Evolutionary conservation across 192 early-diverging fungal genomes (phyloP).

Genomic region (Coemansia umbellata): DNA sequence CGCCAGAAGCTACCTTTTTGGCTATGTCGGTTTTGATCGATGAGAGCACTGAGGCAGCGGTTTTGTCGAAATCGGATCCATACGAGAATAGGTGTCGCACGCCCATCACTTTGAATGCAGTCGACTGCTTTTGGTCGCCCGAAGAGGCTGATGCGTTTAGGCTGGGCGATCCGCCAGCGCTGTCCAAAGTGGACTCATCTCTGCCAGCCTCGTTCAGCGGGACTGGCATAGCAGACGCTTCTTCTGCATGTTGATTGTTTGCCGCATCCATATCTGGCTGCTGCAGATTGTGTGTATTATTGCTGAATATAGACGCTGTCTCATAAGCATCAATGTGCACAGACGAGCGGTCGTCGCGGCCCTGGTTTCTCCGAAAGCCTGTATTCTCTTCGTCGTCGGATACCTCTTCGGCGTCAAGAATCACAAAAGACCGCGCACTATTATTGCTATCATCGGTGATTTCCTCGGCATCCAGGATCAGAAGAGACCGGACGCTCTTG

Average conservation of each 20-base stretch:
- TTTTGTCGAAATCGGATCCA: conserved; percentile 45
- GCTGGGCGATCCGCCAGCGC: conserved; percentile 2
- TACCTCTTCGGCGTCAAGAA: conserved; percentile 11
- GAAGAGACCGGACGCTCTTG: too few species aligned
- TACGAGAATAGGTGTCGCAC: conserved; percentile 46
- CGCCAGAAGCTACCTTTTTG: conserved; percentile 11
- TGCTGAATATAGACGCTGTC: conserved; percentile 15
- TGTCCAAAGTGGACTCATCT: neutral
- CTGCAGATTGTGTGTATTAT: neutral
- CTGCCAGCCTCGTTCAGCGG: neutral
- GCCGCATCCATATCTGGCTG: too few species aligned
- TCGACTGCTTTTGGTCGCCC: conserved; percentile 15
- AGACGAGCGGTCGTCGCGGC: too few species aligned
- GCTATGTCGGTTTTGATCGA: conserved; percentile 49
- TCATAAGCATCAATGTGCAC: conserved; percentile 36
- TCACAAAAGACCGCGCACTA: neutral
- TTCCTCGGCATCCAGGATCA: conserved; percentile 14
- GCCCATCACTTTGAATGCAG: conserved; percentile 42
- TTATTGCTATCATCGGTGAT: too few species aligned
- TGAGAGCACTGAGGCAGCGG: conserved; percentile 42
- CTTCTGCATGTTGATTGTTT: too few species aligned
- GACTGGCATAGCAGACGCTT: neutral
- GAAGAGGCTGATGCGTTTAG: too few species aligned
- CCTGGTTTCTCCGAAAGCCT: too few species aligned
- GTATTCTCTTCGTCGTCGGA: neutral